These are phyloP conservation scores for Volvariella surrecta DNA, from an alignment of 1,284 basidiomycete species.

Conservation along the genomic window DNA sequence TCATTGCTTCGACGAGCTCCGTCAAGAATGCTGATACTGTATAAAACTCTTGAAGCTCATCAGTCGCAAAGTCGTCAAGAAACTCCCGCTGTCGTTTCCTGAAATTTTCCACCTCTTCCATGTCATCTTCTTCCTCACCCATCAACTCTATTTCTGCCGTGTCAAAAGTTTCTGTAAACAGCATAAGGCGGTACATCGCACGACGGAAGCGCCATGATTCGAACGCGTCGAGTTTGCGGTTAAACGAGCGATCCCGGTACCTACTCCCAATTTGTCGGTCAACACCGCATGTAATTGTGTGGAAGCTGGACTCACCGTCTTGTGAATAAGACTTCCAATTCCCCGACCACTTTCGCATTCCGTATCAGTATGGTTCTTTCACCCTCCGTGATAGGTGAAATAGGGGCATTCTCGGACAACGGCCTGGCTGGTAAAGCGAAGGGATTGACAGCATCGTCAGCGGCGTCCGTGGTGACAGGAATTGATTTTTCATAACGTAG, in stretches of 20 bases:
- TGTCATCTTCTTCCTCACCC: neutral
- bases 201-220: conserved; percentile 13
- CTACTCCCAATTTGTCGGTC: conserved; percentile 3
- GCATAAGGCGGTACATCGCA: conserved; percentile 11
- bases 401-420: neutral
- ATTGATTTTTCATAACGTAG: conserved; percentile 11
- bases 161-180: conserved; percentile 9
- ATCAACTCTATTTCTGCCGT: neutral
- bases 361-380: neutral
- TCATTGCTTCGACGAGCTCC: neutral
- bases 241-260: neutral
- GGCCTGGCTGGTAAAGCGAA: neutral
- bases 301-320: neutral
- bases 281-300: neutral
- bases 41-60: neutral
- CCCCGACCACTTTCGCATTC: neutral
- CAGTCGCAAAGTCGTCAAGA: neutral
- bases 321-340: neutral
- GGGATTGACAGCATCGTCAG: neutral
- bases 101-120: neutral
- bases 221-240: neutral
- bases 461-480: neutral
- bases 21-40: neutral
- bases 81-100: neutral
- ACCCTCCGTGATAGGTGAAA: neutral